Percentiles rank a stretch among this genome's conserved stretches.
Evolutionary conservation across 176 grass and related monocot species (phyloP).

Genomic region (Bonia amplexicaulis): DNA sequence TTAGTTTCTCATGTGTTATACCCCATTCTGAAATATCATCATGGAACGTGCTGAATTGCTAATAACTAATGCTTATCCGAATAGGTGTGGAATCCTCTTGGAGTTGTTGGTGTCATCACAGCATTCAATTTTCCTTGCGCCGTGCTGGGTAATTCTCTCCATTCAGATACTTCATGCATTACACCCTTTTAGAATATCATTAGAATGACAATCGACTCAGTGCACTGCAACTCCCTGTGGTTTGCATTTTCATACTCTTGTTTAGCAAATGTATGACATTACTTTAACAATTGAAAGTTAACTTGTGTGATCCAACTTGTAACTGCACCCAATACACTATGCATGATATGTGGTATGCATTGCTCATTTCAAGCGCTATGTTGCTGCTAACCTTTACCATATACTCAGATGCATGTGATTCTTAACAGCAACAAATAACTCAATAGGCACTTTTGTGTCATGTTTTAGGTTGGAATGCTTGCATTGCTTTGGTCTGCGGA

Average conservation of each 20-base stretch:
- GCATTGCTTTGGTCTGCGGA: conserved; percentile 93
- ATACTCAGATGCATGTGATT: background rate
- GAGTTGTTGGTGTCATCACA: conserved; percentile 95
- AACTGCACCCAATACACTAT: background rate
- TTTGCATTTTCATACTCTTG: background rate
- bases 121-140: conserved; percentile 98
- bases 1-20: background rate
- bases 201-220: background rate
- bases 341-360: background rate
- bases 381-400: background rate
- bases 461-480: conserved; percentile 96
- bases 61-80: conserved; percentile 31
- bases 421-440: conserved; percentile 1
- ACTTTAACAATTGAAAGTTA: background rate
- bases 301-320: background rate
- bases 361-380: background rate
- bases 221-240: background rate
- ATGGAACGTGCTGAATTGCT: background rate
- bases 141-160: conserved; percentile 67
- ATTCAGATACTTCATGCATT: conserved; percentile 6
- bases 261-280: background rate
- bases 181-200: background rate
- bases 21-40: conserved; percentile 9
- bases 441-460: background rate
- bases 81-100: conserved; percentile 99